These are phyloP conservation scores for Phaeosphaeriaceae sp. DNA, from an alignment of 2,329 filamentous ascomycete species.

Conservation along the genomic window DNA sequence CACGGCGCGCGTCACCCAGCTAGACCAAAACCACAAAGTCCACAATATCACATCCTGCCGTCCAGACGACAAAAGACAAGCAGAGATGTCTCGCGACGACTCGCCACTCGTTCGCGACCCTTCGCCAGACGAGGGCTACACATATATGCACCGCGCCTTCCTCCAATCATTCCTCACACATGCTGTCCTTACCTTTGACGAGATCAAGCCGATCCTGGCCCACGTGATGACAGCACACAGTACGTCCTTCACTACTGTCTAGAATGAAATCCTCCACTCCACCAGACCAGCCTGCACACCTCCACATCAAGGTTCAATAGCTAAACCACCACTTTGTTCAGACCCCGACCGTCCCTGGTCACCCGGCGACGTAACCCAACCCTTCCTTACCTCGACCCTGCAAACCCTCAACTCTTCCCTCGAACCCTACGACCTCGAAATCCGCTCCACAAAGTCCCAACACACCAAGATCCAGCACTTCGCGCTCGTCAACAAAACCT, in stretches of 20 bases:
- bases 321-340: too few relatives aligned
- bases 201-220: conserved; percentile 77
- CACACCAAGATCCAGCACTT: conserved; percentile 64
- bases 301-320: too few relatives aligned
- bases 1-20: not conserved
- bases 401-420: conserved; percentile 73
- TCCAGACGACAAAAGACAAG: not conserved
- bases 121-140: conserved; percentile 24
- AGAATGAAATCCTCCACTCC: too few relatives aligned
- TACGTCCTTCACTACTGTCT: conserved; percentile 29
- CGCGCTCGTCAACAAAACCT: conserved; percentile 86
- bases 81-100: conserved; percentile 21
- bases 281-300: too few relatives aligned
- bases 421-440: conserved; percentile 84
- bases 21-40: not conserved
- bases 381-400: conserved; percentile 73
- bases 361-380: conserved; percentile 70
- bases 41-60: not conserved
- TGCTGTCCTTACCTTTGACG: conserved; percentile 76
- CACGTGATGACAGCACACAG: conserved; percentile 70
- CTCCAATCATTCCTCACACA: conserved; percentile 85
- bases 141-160: conserved; percentile 80
- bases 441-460: conserved; percentile 78
- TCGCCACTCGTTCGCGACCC: conserved; percentile 21
- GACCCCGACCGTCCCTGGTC: conserved; percentile 55